Base-by-base conservation (phyloP, 2,329 filamentous ascomycete genomes). In the Fusarium scirpi region DNA sequence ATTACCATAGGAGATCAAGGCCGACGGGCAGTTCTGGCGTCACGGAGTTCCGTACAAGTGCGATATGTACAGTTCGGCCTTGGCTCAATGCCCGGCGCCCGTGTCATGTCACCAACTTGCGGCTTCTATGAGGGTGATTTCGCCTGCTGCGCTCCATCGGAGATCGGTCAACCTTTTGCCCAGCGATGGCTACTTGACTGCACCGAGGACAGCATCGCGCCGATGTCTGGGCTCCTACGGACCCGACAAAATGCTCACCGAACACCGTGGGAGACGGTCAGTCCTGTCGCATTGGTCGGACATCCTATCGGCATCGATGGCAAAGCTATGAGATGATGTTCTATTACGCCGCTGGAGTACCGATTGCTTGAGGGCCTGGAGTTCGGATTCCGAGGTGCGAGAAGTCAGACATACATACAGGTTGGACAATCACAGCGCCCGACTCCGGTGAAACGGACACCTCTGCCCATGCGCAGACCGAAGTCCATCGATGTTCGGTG, bases 401-500 rank as follows among this genome's bases (percentile, higher is more conserved):
- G 18, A 16, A 29, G 24, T 41, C 24, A 29, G 5, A 10, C n/a
- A n/a, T 12, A n/a, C 34, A 10, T 38, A n/a, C 34, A 18, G 10
- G 24, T 10, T 18, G 13, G 10, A 18, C 9, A 8, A 25, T 5
- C 6, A 27, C n/a, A 34, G 20, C 10, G 8, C 11, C 18, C 13
- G 5, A 16, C 10, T 16, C 18, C 22, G 25, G 16, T 41, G 32
- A 12, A 9, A 20, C 24, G 49, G 49, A 53, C n/a, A 34, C 20
- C 30, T 24, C n/a, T 53, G n/a, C 18, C 40, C 5, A 9, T 20
- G 22, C 22, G 6, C 41, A 10, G 10, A 20, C 49, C 32, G 24
- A 53, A 53, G 34, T 53, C 49, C 49, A 53, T 53, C 49, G 49
- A 24, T 16, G 49, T 38, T 41, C 34, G 49, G 34, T 27, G 9